Conservation (phyloP, 202 grass and related monocot species). For the Hordeum pubiflorum region DNA sequence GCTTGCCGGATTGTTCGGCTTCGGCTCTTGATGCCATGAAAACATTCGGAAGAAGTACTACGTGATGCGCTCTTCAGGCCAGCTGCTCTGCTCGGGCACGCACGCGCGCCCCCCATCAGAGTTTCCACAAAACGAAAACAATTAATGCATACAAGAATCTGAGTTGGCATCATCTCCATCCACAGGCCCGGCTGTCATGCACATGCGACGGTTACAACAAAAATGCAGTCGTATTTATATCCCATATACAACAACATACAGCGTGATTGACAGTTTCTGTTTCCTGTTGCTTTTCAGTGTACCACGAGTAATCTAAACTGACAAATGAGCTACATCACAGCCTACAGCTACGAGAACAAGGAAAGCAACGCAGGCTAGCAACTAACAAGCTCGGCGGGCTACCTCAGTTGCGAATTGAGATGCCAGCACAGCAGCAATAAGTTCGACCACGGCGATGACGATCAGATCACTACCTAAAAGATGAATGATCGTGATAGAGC, state of each 20-base stretch:
- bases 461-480: conserved; percentile 38
- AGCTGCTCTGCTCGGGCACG: neutral
- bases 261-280: neutral
- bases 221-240: conserved; percentile 5
- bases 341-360: neutral
- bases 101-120: neutral
- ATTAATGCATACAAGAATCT: too few species aligned
- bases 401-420: neutral
- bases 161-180: too few species aligned
- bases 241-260: conserved; percentile 31
- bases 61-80: neutral
- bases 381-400: neutral
- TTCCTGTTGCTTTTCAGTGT: neutral
- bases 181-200: neutral
- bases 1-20: neutral
- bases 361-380: neutral
- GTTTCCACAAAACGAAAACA: too few species aligned
- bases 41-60: neutral
- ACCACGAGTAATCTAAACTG: neutral
- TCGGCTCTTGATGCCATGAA: neutral
- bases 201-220: neutral
- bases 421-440: neutral
- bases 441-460: neutral
- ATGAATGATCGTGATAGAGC: conserved; percentile 25
- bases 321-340: neutral